These are phyloP conservation scores for Cercis canadensis DNA, from an alignment of 306 rosid species.

Conservation along the genomic window DNA sequence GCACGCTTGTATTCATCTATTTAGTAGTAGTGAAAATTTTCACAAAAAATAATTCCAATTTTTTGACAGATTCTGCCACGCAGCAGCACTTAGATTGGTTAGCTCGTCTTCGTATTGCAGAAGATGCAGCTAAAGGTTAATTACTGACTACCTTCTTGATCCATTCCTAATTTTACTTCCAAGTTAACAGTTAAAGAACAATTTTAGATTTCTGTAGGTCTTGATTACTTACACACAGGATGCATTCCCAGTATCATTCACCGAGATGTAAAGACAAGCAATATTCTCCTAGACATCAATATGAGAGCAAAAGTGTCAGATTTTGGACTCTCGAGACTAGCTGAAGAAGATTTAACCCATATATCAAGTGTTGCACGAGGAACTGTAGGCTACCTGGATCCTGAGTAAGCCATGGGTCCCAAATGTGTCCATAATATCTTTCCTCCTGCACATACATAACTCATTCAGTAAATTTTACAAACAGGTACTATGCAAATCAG, in stretches of 20 bases:
- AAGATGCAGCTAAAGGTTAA: conserved; percentile 96
- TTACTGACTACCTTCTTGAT: conserved; percentile 32
- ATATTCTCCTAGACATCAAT: conserved; percentile 89
- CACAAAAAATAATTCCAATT: conserved; percentile 31
- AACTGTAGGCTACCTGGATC: conserved; percentile 94
- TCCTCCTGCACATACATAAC: conserved; percentile 30
- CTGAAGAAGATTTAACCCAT: conserved; percentile 95
- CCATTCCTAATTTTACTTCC: conserved; percentile 23
- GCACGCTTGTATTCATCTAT: conserved; percentile 32
- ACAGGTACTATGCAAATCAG: conserved; percentile 92
- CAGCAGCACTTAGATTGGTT: conserved; percentile 77
- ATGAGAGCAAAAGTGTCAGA: conserved; percentile 98
- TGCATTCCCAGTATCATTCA: conserved; percentile 98
- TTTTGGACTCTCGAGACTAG: conserved; percentile 88
- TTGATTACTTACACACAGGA: conserved; percentile 94
- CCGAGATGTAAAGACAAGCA: conserved; percentile 93
- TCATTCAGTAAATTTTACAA: conserved; percentile 23
- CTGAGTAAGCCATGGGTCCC: conserved; percentile 71
- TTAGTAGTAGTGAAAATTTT: conserved; percentile 5
- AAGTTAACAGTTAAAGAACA: conserved; percentile 33
- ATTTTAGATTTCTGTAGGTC: conserved; percentile 61
- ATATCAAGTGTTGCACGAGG: conserved; percentile 93
- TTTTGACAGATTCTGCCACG: conserved; percentile 58
- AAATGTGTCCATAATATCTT: neutral
- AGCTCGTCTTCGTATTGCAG: conserved; percentile 84